Evolutionary conservation across 768 basidiomycete species (phyloP).

Genomic region (Lanmaoa pseudosensibilis): DNA sequence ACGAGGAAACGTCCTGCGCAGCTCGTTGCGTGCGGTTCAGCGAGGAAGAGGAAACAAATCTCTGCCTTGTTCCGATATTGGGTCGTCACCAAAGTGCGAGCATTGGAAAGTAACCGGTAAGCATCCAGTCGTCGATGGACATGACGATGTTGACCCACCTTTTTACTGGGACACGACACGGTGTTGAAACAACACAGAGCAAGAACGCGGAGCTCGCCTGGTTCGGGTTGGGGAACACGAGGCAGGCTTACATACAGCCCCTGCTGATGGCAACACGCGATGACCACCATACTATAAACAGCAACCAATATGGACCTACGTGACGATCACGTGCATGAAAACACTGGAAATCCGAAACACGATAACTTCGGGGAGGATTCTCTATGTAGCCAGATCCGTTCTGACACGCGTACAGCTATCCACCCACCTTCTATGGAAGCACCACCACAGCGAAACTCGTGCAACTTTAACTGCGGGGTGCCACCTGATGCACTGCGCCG

Average conservation of each 20-base stretch:
- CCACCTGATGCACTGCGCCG: no score
- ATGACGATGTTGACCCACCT: slow-evolving; percentile 20
- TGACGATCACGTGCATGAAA: slow-evolving; percentile 24
- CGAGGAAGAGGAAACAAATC: slow-evolving; percentile 3
- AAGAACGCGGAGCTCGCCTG: slow-evolving; percentile 23
- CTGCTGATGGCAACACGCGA: slow-evolving; percentile 14
- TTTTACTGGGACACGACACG: slow-evolving; percentile 22
- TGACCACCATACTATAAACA: slow-evolving; percentile 4
- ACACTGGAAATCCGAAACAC: background rate
- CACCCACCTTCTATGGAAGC: no score
- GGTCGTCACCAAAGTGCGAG: background rate
- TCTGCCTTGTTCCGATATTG: slow-evolving; percentile 1
- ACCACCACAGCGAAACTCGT: no score
- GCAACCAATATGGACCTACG: slow-evolving; percentile 10
- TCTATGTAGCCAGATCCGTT: no score
- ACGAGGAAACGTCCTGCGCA: slow-evolving; percentile 32
- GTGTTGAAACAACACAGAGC: slow-evolving; percentile 25
- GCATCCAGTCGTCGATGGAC: background rate
- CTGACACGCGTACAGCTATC: background rate
- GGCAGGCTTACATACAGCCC: slow-evolving; percentile 30
- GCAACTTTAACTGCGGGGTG: no score
- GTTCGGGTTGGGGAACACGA: slow-evolving; percentile 31
- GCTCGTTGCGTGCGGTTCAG: slow-evolving; percentile 20
- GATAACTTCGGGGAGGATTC: no score
- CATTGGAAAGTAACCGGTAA: slow-evolving; percentile 8